These are phyloP conservation scores for Turnera subulata DNA, from an alignment of 345 rosid genomes.

Conservation along the genomic window DNA sequence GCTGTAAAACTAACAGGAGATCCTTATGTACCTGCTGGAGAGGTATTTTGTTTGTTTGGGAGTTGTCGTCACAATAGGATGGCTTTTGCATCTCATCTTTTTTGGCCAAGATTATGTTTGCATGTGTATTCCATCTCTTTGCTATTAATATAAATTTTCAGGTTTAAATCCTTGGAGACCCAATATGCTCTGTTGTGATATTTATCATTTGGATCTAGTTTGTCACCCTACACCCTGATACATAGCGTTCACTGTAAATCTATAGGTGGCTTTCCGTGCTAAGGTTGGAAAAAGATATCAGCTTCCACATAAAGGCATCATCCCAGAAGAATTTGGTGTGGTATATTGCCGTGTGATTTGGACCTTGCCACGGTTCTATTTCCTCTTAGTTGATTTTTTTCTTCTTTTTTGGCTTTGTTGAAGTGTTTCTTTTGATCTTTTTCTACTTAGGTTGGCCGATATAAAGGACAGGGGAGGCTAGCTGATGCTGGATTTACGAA, in stretches of 20 bases:
- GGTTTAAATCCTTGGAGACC: no score
- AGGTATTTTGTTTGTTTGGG: conserved; percentile 42
- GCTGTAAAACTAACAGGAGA: conserved; percentile 89
- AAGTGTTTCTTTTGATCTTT: conserved; percentile 12
- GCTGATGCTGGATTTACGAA: conserved; percentile 84
- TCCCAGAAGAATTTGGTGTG: conserved; percentile 98
- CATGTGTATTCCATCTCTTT: not conserved
- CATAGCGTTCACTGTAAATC: not conserved
- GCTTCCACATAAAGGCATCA: conserved; percentile 90
- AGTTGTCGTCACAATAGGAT: not conserved
- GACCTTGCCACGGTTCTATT: not conserved
- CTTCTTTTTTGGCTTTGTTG: conserved; percentile 2
- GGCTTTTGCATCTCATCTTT: not conserved
- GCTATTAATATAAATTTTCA: no score
- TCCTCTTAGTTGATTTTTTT: not conserved
- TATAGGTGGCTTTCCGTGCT: conserved; percentile 92
- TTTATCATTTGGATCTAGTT: not conserved
- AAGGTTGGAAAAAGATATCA: conserved; percentile 85
- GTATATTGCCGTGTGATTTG: conserved; percentile 31
- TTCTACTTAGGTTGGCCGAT: conserved; percentile 67
- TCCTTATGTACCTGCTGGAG: conserved; percentile 92
- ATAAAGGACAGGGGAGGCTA: conserved; percentile 94
- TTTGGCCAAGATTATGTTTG: not conserved
- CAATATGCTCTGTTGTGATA: not conserved
- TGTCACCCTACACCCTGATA: conserved; percentile 1